Evolutionary conservation across 2,329 filamentous ascomycete species (phyloP).

Genomic region (Microascus cirrosus): DNA sequence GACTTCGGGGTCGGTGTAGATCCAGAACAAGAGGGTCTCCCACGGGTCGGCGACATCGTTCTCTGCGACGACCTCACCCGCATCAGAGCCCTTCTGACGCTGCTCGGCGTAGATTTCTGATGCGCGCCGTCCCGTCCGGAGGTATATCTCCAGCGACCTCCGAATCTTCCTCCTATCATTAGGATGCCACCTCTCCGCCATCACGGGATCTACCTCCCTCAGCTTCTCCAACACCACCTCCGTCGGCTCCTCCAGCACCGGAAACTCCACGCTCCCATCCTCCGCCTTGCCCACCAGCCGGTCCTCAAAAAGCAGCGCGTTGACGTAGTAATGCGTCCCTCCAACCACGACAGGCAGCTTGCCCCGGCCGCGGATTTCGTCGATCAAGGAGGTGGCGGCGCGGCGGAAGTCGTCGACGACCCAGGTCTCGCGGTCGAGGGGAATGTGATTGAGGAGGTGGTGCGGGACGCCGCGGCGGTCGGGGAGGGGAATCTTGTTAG

Average conservation of each 20-base stretch:
- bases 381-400: constrained; percentile 57
- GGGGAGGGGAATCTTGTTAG: constrained; percentile 72
- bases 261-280: constrained; percentile 34
- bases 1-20: constrained; percentile 60
- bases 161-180: constrained; percentile 85
- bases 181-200: constrained; percentile 89
- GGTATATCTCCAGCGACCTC: constrained; percentile 80
- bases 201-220: constrained; percentile 71
- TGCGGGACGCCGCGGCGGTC: constrained; percentile 77
- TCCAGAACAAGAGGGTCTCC: constrained; percentile 71
- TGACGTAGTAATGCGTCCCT: constrained; percentile 91
- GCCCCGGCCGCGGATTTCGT: constrained; percentile 66
- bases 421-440: constrained; percentile 70
- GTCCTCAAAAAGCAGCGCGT: constrained; percentile 75
- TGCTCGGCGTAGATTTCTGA: constrained; percentile 85
- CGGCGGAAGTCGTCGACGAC: constrained; percentile 66
- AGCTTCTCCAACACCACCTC: constrained; percentile 64
- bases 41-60: constrained; percentile 16
- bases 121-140: constrained; percentile 69
- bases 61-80: constrained; percentile 11
- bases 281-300: constrained; percentile 34
- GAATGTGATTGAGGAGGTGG: constrained; percentile 74
- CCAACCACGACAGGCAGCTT: constrained; percentile 85
- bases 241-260: constrained; percentile 61
- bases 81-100: constrained; percentile 27